Evolutionary conservation across 176 grass and related monocot species (phyloP).

Genomic region (Rhynchospora tenuis): DNA sequence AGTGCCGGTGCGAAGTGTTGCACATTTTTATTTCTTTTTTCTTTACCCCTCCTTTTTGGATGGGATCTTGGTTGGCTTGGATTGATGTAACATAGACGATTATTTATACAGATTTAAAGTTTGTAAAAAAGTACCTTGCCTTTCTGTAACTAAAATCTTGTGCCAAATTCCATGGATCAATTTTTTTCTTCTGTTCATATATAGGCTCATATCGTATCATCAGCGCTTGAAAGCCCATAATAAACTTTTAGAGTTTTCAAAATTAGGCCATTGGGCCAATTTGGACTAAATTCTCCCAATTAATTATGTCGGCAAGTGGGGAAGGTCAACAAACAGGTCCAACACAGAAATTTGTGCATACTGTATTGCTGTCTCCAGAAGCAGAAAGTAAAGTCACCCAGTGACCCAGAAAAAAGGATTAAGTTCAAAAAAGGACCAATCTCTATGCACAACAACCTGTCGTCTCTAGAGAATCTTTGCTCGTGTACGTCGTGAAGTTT

Average conservation of each 20-base stretch:
- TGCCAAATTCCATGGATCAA: neutral
- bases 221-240: neutral
- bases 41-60: neutral
- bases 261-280: neutral
- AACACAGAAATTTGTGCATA: neutral
- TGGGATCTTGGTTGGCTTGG: neutral
- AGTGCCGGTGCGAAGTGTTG: constrained; percentile 21
- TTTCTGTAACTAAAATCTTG: neutral
- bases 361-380: neutral
- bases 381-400: neutral
- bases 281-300: neutral
- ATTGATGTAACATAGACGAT: constrained; percentile 1
- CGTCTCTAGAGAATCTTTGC: neutral
- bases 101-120: neutral
- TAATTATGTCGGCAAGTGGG: neutral
- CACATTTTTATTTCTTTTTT: constrained; percentile 12
- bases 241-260: neutral
- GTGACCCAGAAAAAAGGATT: neutral
- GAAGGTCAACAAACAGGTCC: neutral
- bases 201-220: neutral
- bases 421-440: neutral
- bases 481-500: neutral
- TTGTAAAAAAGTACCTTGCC: neutral
- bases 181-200: neutral
- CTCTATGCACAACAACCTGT: neutral